A percentile compares a stretch with the other conserved stretches of the same genome.
Evolutionary conservation across 1,284 basidiomycete species (phyloP).

Genomic region (Puccinia polysora): DNA sequence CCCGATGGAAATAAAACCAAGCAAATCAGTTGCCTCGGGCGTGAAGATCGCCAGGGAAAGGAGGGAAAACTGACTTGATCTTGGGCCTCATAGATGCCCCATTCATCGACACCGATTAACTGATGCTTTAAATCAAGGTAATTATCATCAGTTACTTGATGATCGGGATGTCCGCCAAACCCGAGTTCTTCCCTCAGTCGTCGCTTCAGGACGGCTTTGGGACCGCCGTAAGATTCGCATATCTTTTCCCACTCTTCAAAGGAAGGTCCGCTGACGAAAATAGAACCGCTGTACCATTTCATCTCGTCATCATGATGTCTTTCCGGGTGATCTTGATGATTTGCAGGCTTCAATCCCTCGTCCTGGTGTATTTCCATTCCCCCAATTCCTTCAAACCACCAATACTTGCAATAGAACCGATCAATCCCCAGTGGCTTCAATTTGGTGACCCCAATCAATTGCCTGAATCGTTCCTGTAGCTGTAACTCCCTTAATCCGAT

Average conservation of each 20-base stretch:
- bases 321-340: background rate
- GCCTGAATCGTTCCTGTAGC: slow-evolving; percentile 17
- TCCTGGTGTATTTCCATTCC: slow-evolving; percentile 8
- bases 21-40: background rate
- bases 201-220: background rate
- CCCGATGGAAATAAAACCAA: too few relatives aligned
- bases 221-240: background rate
- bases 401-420: slow-evolving; percentile 39
- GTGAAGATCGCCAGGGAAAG: background rate
- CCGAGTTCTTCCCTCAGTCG: slow-evolving; percentile 8
- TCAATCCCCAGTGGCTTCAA: slow-evolving; percentile 21
- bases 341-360: background rate
- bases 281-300: background rate
- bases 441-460: slow-evolving; percentile 2
- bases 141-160: background rate
- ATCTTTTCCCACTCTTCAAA: slow-evolving; percentile 16
- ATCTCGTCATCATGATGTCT: background rate
- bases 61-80: slow-evolving; percentile 6
- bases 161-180: background rate
- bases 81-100: slow-evolving; percentile 21
- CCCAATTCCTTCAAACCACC: slow-evolving; percentile 39
- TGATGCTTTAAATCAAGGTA: background rate
- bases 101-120: slow-evolving; percentile 1
- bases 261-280: slow-evolving; percentile 21
- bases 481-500: slow-evolving; percentile 6